Evolutionary conservation across 768 basidiomycete genomes (phyloP), one percentile per base, ranked within the genome.

Genomic region (Krasilnikovozyma curviuscula): DNA sequence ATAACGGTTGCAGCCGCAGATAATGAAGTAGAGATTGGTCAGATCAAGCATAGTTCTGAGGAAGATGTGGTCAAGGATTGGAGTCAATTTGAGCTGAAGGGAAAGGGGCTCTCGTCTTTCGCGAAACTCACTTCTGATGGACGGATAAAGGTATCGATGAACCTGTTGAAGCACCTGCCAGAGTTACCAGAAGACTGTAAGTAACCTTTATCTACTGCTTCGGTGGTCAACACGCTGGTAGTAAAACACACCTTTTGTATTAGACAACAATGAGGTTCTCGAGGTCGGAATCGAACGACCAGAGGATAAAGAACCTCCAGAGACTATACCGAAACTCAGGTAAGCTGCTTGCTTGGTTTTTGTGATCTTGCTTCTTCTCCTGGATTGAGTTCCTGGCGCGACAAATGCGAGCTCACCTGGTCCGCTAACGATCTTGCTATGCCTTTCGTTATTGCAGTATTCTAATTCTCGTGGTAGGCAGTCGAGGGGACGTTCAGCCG

Each of bases 401-500:
- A 5, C 16, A 0, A 18, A 21, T 6, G n/a, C n/a, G n/a, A n/a
- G n/a, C n/a, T n/a, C n/a, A n/a, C n/a, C n/a, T n/a, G n/a, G n/a
- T n/a, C 1, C 24, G 19, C 1, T 1, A 43, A 40, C 23, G 13
- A 1, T 16, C 6, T 24, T 27, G 7, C 2, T 24, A 19, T 23
- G 39, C 33, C 23, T 27, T 34, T 27, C 13, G 16, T 25, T 19
- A 43, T 1, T 21, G 31, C 24, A 19, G 44, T 35, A 10, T 16
- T 47, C 19, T 28, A 24, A 32, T 30, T 40, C n/a, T 38, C 13
- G 40, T 27, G 35, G 23, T 50, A 76, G 76, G 76, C 27, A n/a
- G n/a, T n/a, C n/a, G n/a, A n/a, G n/a, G n/a, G n/a, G 76, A 79
- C 57, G 75, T 79, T 2, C 77, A 79, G 54, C 77, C 77, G 5